Evolutionary conservation across 371 early-diverging fungal species (phyloP), one percentile per base, ranked within the genome.

Genomic region (Mucor saturninus): DNA sequence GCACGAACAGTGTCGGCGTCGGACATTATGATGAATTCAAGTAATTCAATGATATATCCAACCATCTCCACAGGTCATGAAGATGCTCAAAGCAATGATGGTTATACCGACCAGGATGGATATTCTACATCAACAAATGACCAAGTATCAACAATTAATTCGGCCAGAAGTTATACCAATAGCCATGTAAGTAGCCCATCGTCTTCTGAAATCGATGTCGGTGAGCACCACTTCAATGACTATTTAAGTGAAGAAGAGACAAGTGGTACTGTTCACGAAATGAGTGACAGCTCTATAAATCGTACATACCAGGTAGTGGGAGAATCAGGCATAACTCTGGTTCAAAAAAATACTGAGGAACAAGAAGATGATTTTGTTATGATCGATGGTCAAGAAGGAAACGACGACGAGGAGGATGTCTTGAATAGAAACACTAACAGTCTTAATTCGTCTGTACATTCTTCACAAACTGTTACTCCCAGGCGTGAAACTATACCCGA

Each of bases 101-200:
- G 10, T 1, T 14, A 37, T 6, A 39, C 14, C 5, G 28, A 37
- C 2, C 10, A 53, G 9, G 62, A 61, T 54, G 14, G 8, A 10
- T 62, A 37, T 13, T 62, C 62, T 15, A 40, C 15, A 9, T 14
- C 56, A 14, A 55, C 56, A 21, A 46, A 39, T 11, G 55, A 61
- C 10, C 42, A 54, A 38, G 31, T 3, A 5, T 61, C 61, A 9
- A 54, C 45, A 4, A 26, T 56, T 4, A 30, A 42, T 35, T 52
- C 64, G 2, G 28, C 45, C 4, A n/a, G 38, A 37, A 63, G 56
- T 2, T 56, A 63, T 28, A 64, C 64, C 11, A 38, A 64, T 29
- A 64, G 64, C n/a, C 64, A 64, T 52, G 51, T 64, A 2, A 64
- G 64, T 53, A 64, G 64, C 8, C 57, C 57, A 21, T 13, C 64